phyloP scores from a whole-genome alignment of 768 basidiomycete species.

The Lactarius hengduanensis region DNA sequence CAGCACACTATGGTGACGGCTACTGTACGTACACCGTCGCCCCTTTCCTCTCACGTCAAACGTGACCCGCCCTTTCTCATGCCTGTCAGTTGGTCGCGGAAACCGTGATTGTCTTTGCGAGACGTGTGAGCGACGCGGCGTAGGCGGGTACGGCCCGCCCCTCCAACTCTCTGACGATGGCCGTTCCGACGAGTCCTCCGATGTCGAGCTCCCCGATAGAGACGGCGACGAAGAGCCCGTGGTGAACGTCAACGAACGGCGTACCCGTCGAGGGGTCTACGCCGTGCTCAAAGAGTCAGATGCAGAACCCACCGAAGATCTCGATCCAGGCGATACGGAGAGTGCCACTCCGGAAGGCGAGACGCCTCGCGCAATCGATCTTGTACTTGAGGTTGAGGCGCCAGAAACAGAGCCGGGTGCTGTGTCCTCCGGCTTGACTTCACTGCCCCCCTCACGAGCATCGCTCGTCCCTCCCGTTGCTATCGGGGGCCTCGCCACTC shows the following conservation, averaged over 20 bases:
- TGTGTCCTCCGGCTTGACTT: conserved; percentile 6
- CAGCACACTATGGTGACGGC: conserved; percentile 87
- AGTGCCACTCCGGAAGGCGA: conserved; percentile 9
- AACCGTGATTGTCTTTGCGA: conserved; percentile 82
- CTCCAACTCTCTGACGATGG: conserved; percentile 56
- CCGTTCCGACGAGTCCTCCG: conserved; percentile 41
- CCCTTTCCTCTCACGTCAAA: conserved; percentile 29
- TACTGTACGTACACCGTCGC: conserved; percentile 63
- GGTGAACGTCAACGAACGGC: conserved; percentile 72
- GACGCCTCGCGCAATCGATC: conserved; percentile 14
- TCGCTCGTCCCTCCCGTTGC: conserved; percentile 17
- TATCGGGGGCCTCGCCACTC: conserved; percentile 19
- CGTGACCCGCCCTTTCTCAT: conserved; percentile 34
- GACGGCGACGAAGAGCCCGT: conserved; percentile 36
- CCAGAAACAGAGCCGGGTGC: conserved; percentile 23
- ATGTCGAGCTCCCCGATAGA: conserved; percentile 29
- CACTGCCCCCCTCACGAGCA: conserved; percentile 21
- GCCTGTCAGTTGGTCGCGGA: conserved; percentile 54
- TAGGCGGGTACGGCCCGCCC: conserved; percentile 67
- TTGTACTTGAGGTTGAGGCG: conserved; percentile 21
- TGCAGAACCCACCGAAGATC: conserved; percentile 53
- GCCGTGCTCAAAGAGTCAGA: conserved; percentile 65
- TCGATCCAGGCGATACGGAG: conserved; percentile 40
- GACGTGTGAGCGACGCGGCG: conserved; percentile 74
- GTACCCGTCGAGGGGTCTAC: conserved; percentile 81